Percentiles rank a stretch among this genome's conserved stretches.
These are phyloP conservation scores for Ophiostoma ips DNA, from an alignment of 2,329 filamentous ascomycete species.

Conservation along the genomic window DNA sequence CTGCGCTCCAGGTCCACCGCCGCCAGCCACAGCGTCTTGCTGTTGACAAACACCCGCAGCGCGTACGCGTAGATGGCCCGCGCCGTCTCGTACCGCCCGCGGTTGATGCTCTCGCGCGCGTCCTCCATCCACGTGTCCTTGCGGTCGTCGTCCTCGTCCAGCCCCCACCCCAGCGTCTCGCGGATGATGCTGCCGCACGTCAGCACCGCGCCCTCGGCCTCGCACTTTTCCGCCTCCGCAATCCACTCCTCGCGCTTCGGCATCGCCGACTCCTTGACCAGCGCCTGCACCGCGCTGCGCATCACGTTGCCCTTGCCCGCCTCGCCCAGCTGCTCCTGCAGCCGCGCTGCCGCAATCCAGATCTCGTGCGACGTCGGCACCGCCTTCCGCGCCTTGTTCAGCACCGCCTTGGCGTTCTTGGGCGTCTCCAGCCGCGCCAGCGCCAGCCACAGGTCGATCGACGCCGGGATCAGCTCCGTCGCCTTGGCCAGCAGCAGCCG, in stretches of 20 bases:
- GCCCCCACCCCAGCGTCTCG: slow-evolving; percentile 80
- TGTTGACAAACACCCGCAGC: slow-evolving; percentile 76
- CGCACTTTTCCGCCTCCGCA: slow-evolving; percentile 81
- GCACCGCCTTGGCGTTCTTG: slow-evolving; percentile 83
- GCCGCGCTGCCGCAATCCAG: slow-evolving; percentile 84
- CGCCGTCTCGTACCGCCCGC: slow-evolving; percentile 79
- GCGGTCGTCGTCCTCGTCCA: slow-evolving; percentile 92
- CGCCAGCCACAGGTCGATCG: slow-evolving; percentile 89
- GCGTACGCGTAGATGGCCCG: slow-evolving; percentile 88
- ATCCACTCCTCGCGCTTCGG: slow-evolving; percentile 97
- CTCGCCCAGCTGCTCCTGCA: slow-evolving; percentile 79
- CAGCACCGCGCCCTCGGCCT: slow-evolving; percentile 74
- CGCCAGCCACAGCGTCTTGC: slow-evolving; percentile 77
- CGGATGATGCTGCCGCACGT: slow-evolving; percentile 84
- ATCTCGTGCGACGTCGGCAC: slow-evolving; percentile 88
- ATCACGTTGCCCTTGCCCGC: slow-evolving; percentile 73
- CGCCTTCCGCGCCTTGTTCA: slow-evolving; percentile 90
- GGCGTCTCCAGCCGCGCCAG: slow-evolving; percentile 79
- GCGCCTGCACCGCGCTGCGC: slow-evolving; percentile 78
- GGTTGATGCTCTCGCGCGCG: slow-evolving; percentile 64
- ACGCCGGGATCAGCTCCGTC: slow-evolving; percentile 85
- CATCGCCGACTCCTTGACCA: slow-evolving; percentile 90
- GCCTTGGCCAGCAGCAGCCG: slow-evolving; percentile 83
- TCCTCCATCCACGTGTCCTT: slow-evolving; percentile 96
- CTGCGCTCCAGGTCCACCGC: slow-evolving; percentile 84